These are phyloP conservation scores for Solanum raphanifolium DNA, from an alignment of 257 asterid genomes.

Conservation along the genomic window DNA sequence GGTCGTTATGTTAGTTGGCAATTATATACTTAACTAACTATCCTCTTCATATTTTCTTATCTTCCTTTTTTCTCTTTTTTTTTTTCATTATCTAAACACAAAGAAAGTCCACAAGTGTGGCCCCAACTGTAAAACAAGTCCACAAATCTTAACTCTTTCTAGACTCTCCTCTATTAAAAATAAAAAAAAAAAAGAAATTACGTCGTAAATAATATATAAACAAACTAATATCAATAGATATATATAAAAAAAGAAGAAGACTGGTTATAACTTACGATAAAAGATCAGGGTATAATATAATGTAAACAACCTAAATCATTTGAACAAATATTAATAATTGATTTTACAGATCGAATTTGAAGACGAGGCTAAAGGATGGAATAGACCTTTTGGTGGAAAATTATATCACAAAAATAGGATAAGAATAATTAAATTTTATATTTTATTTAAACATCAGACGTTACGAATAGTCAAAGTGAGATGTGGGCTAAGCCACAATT, in stretches of 20 bases:
- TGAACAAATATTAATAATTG: neutral
- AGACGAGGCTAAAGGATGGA: fast-evolving
- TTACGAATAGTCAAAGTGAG: neutral
- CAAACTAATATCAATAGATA: neutral
- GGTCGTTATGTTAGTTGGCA: neutral
- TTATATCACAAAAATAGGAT: neutral
- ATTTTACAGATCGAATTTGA: neutral
- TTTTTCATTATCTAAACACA: neutral
- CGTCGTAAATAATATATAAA: neutral
- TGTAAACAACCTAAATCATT: fast-evolving
- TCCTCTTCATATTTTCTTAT: neutral
- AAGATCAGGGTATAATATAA: no score
- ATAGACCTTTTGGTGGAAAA: neutral
- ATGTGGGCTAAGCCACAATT: neutral
- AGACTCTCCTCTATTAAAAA: neutral
- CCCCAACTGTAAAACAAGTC: neutral
- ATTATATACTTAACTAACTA: neutral
- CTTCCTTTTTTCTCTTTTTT: no score
- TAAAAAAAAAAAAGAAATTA: neutral
- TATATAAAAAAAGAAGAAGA: fast-evolving
- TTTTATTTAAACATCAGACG: fast-evolving
- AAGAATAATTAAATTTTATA: neutral
- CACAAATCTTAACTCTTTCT: neutral
- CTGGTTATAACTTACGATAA: no score
- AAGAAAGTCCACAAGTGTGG: neutral